A percentile compares a stretch with the other conserved stretches of the same genome.
phyloP scores from a whole-genome alignment of 768 basidiomycete species.

The Termitomyces sp. region DNA sequence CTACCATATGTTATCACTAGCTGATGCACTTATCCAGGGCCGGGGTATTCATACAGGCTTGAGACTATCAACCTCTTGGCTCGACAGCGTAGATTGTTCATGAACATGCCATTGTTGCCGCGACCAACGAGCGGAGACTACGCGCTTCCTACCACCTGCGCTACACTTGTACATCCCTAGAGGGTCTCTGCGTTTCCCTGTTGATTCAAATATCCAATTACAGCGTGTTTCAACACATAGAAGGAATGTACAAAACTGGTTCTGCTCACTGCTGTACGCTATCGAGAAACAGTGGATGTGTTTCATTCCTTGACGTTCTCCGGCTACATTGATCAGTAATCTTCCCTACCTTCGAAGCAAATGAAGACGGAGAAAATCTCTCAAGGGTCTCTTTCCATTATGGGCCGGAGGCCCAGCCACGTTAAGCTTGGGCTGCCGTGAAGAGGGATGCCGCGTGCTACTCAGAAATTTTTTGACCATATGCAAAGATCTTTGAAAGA shows the following conservation, averaged over 20 bases:
- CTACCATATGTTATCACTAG: background rate
- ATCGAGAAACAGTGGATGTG: background rate
- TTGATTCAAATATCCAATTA: background rate
- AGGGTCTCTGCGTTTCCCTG: background rate
- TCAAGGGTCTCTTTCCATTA: too few species aligned
- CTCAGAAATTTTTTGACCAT: too few species aligned
- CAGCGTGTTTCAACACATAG: background rate
- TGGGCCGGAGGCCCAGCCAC: too few species aligned
- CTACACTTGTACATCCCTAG: background rate
- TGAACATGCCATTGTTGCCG: background rate
- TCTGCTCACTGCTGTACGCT: background rate
- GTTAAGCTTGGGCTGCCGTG: too few species aligned
- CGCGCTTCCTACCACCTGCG: background rate
- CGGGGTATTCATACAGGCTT: background rate
- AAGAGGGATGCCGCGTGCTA: too few species aligned
- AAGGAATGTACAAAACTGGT: background rate
- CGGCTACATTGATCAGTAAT: background rate
- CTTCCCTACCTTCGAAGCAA: background rate
- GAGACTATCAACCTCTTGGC: background rate
- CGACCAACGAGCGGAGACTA: background rate
- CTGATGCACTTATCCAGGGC: too few species aligned
- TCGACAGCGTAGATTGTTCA: background rate
- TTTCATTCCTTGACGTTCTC: background rate
- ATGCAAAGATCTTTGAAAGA: too few species aligned
- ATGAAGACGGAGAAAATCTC: too few species aligned